These are phyloP conservation scores for Cicer arietinum DNA, from an alignment of 306 rosid genomes.

Conservation along the genomic window DNA sequence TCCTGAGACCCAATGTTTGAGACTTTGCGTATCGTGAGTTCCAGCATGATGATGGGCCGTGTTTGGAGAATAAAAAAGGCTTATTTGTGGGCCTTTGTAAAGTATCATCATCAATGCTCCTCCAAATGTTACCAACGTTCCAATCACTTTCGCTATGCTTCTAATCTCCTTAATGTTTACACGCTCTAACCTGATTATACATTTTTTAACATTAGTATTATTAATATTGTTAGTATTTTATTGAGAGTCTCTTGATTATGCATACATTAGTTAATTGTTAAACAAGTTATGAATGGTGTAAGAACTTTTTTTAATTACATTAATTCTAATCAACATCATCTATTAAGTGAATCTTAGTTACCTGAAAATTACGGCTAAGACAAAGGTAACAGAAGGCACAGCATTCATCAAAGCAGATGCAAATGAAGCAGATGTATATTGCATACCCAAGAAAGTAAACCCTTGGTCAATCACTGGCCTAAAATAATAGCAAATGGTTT, in stretches of 20 bases:
- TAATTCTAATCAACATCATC: too few relatives aligned
- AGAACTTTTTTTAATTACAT: background rate
- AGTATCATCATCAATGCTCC: conserved; percentile 72
- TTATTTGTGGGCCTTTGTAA: conserved; percentile 73
- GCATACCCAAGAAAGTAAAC: conserved; percentile 70
- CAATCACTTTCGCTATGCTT: conserved; percentile 70
- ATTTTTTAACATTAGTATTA: too few relatives aligned
- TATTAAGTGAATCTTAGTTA: conserved; percentile 1
- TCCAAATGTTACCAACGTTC: conserved; percentile 59
- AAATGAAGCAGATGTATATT: conserved; percentile 74
- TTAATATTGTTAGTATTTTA: too few relatives aligned
- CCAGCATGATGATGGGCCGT: conserved; percentile 15
- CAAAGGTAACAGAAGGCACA: conserved; percentile 71
- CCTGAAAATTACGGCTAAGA: conserved; percentile 65
- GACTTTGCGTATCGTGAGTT: conserved; percentile 27
- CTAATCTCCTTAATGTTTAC: conserved; percentile 55
- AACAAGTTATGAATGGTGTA: background rate
- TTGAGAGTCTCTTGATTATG: too few relatives aligned
- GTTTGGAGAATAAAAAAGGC: conserved; percentile 50
- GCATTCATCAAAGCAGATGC: conserved; percentile 75
- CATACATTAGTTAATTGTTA: too few relatives aligned
- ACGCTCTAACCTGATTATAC: conserved; percentile 43
- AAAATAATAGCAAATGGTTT: conserved; percentile 7
- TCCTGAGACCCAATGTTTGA: conserved; percentile 48
- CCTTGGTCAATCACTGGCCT: conserved; percentile 85